These are phyloP conservation scores for Passiflora organensis DNA, from an alignment of 345 rosid species.

Conservation along the genomic window DNA sequence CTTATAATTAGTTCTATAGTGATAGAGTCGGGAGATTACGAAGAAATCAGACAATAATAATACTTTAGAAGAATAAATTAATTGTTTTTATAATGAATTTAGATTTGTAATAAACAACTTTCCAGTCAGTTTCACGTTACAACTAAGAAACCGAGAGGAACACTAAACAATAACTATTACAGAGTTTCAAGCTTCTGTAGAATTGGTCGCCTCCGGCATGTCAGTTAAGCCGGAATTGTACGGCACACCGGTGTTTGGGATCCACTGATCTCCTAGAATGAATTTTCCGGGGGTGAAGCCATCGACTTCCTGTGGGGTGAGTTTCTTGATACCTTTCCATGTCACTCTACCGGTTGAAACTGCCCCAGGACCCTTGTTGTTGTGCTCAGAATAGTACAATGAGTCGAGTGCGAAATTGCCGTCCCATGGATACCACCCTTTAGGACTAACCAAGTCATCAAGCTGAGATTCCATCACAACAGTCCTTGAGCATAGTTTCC, in stretches of 20 bases:
- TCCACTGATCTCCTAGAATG: constrained; percentile 42
- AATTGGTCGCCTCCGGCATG: background rate
- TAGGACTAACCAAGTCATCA: constrained; percentile 47
- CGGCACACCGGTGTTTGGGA: constrained; percentile 43
- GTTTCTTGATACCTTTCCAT: constrained; percentile 51
- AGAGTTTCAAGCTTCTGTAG: background rate
- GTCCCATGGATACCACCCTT: constrained; percentile 56
- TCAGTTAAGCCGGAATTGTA: constrained; percentile 35
- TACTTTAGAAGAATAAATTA: too few species aligned
- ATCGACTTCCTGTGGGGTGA: constrained; percentile 16
- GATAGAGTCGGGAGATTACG: too few species aligned
- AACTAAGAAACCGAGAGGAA: too few species aligned
- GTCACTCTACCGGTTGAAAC: constrained; percentile 32
- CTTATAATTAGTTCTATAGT: too few species aligned
- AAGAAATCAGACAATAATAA: too few species aligned
- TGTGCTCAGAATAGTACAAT: constrained; percentile 47
- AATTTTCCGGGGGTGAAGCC: constrained; percentile 33
- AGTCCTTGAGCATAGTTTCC: constrained; percentile 53
- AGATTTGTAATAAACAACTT: too few species aligned
- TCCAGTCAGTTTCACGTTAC: too few species aligned
- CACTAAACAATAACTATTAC: too few species aligned
- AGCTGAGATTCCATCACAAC: constrained; percentile 50
- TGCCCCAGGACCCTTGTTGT: constrained; percentile 63
- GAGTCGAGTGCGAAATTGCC: constrained; percentile 49
- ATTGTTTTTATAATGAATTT: too few species aligned